Percentiles rank a stretch among this genome's conserved stretches.
Evolutionary conservation across 169 alveolate species (phyloP).

Genomic region (Theileria annulata): DNA sequence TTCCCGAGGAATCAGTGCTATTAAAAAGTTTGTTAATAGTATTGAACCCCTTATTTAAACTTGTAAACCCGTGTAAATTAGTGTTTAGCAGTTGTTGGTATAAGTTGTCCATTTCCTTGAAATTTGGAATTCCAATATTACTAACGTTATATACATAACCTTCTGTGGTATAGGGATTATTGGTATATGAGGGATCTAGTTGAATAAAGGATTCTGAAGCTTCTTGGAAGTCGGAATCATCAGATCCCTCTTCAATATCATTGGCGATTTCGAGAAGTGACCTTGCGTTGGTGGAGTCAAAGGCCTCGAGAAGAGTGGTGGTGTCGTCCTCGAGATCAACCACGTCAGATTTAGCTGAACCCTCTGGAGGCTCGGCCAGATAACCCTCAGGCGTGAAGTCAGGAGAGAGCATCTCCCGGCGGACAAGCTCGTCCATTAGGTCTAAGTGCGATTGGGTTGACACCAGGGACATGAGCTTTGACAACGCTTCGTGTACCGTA

Average conservation of each 20-base stretch:
- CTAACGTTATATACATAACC: not conserved
- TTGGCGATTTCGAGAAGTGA: conserved; percentile 57
- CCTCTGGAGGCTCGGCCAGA: conserved; percentile 14
- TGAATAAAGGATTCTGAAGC: not conserved
- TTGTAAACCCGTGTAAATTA: not conserved
- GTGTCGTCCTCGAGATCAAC: conserved; percentile 18
- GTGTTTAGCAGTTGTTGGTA: conserved; percentile 4
- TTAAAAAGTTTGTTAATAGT: conserved; percentile 1
- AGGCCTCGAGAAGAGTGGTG: conserved; percentile 6
- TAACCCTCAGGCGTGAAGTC: conserved; percentile 24
- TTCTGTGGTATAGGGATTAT: not conserved
- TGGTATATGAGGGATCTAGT: not conserved
- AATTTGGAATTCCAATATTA: conserved; percentile 7
- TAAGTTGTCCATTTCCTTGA: conserved; percentile 13
- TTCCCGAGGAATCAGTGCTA: not conserved
- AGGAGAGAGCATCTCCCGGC: conserved; percentile 35
- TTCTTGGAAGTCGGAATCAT: not conserved
- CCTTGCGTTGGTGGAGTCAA: conserved; percentile 13
- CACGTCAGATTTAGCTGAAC: conserved; percentile 24
- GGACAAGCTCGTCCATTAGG: conserved; percentile 38
- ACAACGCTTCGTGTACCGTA: conserved; percentile 29
- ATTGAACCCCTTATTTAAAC: not conserved
- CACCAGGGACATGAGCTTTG: conserved; percentile 32
- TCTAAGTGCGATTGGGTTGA: conserved; percentile 52
- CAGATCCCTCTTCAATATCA: not conserved